Evolutionary conservation across 73 alveolate genomes (phyloP).

Genomic region (Paramecium biaurelia): DNA sequence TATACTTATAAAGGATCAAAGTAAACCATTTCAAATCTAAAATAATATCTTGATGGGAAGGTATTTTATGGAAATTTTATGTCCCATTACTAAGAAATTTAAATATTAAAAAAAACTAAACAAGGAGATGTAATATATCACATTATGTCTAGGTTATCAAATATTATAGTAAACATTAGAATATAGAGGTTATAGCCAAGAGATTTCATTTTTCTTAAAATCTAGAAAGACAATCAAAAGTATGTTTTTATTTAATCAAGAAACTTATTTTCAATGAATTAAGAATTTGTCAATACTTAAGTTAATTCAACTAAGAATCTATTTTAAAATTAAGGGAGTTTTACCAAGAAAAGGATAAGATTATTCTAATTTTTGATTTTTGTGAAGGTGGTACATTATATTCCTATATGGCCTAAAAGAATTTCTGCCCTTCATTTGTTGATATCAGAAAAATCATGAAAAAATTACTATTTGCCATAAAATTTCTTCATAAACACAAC

Average conservation of each 20-base stretch:
- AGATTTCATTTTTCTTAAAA: not conserved
- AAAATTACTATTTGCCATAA: not conserved
- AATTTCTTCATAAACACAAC: not conserved
- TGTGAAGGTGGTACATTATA: constrained; percentile 17
- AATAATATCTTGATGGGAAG: not conserved
- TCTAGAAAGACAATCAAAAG: not conserved
- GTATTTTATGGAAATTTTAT: not conserved
- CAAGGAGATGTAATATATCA: not conserved
- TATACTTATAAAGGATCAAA: not conserved
- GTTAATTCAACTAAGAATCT: not conserved
- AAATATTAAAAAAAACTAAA: not conserved
- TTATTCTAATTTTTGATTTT: not conserved
- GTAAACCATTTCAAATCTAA: not conserved
- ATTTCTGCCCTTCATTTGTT: not conserved
- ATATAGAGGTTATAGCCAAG: not conserved
- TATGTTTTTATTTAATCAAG: not conserved
- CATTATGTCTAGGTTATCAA: not conserved
- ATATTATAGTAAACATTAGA: not conserved
- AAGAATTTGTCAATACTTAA: not conserved
- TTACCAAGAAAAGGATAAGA: not conserved
- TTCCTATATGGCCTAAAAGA: not conserved
- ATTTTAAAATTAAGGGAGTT: not conserved
- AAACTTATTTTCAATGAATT: not conserved
- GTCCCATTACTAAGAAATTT: not conserved
- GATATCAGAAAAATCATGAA: not conserved